A percentile compares a stretch with the other conserved stretches of the same genome.
Conservation (phyloP, 345 rosid genomes). For the Hibiscus trionum region DNA sequence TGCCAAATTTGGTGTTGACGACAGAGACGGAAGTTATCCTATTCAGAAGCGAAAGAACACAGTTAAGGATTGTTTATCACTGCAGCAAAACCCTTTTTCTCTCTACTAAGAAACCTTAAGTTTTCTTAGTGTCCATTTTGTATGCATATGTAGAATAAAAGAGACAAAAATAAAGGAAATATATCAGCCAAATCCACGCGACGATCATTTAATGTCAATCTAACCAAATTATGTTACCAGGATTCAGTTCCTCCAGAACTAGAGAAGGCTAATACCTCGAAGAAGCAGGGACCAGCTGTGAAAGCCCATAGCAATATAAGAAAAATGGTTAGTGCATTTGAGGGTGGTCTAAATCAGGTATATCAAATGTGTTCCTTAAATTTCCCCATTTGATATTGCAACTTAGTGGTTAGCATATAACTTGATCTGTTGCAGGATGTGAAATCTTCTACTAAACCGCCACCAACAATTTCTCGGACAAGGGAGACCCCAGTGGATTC, state of each 20-base stretch:
- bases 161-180: conserved; percentile 29
- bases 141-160: conserved; percentile 31
- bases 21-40: conserved; percentile 15
- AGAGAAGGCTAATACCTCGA: background rate
- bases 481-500: conserved; percentile 15
- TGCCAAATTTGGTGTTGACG: conserved; percentile 15
- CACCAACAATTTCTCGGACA: conserved; percentile 22
- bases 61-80: conserved; percentile 38
- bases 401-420: background rate
- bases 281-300: conserved; percentile 23
- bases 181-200: conserved; percentile 8
- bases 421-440: conserved; percentile 35
- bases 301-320: conserved; percentile 53
- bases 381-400: background rate
- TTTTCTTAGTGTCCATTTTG: conserved; percentile 26
- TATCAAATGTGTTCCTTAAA: conserved; percentile 3
- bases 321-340: conserved; percentile 73
- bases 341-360: conserved; percentile 65
- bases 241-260: conserved; percentile 12
- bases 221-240: background rate
- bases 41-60: conserved; percentile 22
- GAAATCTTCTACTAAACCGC: conserved; percentile 30
- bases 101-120: background rate
- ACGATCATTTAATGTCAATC: background rate
- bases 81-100: conserved; percentile 13